Evolutionary conservation across 1,284 basidiomycete species (phyloP).

Genomic region (Peniophora sp.): DNA sequence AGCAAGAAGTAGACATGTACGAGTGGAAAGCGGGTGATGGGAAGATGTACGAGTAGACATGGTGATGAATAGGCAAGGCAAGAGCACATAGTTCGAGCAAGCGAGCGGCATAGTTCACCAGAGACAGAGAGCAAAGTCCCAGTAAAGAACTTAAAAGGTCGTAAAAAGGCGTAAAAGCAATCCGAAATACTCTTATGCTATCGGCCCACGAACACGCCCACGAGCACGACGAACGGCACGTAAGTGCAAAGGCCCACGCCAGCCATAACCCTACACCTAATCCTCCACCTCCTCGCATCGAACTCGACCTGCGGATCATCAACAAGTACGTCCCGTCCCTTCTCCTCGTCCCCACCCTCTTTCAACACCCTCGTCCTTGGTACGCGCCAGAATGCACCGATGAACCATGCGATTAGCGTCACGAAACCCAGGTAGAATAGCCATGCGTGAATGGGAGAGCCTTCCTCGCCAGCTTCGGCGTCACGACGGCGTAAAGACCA

Average conservation of each 20-base stretch:
- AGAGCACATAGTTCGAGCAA: too few relatives aligned
- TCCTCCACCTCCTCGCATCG: slow-evolving; percentile 65
- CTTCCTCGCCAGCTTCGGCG: slow-evolving; percentile 37
- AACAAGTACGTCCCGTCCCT: slow-evolving; percentile 62
- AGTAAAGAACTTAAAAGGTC: too few relatives aligned
- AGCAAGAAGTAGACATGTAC: too few relatives aligned
- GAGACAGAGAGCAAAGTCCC: too few relatives aligned
- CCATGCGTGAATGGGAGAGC: slow-evolving; percentile 67
- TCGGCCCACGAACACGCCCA: slow-evolving; percentile 48
- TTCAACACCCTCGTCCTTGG: slow-evolving; percentile 41
- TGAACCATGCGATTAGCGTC: slow-evolving; percentile 72
- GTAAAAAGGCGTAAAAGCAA: too few relatives aligned
- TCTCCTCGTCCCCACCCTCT: slow-evolving; percentile 45
- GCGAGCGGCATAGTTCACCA: too few relatives aligned
- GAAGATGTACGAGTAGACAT: too few relatives aligned
- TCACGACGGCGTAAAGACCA: slow-evolving; percentile 49
- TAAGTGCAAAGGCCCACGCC: slow-evolving; percentile 64
- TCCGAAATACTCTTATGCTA: slow-evolving; percentile 11
- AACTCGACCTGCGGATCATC: slow-evolving; percentile 74
- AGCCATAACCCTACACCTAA: slow-evolving; percentile 64
- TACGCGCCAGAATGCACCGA: slow-evolving; percentile 51
- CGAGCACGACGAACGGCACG: slow-evolving; percentile 65
- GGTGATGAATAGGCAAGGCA: too few relatives aligned
- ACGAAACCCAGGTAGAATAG: slow-evolving; percentile 68
- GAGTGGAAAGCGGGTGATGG: too few relatives aligned